Base-by-base conservation (phyloP, 2,329 filamentous ascomycete genomes). In the Penicillium olsonii region DNA sequence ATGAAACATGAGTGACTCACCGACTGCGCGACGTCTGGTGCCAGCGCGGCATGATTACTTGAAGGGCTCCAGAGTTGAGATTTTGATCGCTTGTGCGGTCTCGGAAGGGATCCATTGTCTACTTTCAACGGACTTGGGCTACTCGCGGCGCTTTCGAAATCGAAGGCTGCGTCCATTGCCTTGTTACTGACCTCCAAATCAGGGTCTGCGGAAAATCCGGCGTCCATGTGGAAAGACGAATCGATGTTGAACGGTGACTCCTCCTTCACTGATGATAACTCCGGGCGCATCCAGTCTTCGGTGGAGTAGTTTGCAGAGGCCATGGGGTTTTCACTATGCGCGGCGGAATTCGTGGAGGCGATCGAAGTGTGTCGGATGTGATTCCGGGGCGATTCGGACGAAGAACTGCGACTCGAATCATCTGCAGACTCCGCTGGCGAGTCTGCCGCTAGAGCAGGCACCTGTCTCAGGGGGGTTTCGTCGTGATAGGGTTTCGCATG, bases 141-240 rank as follows among this genome's bases (percentile, higher is more conserved):
- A 57, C 73, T 76, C 7, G 72, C 74, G 26, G 74, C 74, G 50
- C 73, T 76, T 37, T 76, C 74, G 53, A 77, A 77, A 54, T 77
- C 74, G 50, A 77, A 77, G 11, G 72, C 73, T 22, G 73, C 74
- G 55, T 75, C 73, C 75, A 77, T 76, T 14, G 71, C 72, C 53
- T 69, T 71, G 52, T 76, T 76, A 49, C 72, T 76, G 6, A 65
- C 69, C 52, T 76, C 74, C 37, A 75, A 57, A 43, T 77, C 74
- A 20, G 67, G 54, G 15, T 68, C 69, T 49, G 63, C 55, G 5
- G 55, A 50, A 42, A 67, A 67, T 5, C 58, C 59, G 19, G 55
- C 58, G 46, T 72, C 68, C 45, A 74, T 58, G 10, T 66, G 57
- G 42, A 69, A 62, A 8, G 66, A 65, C 7, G 67, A 59, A 42